phyloP scores from a whole-genome alignment of 805 yeast genomes.

The Metschnikowia chrysomelidarum region DNA sequence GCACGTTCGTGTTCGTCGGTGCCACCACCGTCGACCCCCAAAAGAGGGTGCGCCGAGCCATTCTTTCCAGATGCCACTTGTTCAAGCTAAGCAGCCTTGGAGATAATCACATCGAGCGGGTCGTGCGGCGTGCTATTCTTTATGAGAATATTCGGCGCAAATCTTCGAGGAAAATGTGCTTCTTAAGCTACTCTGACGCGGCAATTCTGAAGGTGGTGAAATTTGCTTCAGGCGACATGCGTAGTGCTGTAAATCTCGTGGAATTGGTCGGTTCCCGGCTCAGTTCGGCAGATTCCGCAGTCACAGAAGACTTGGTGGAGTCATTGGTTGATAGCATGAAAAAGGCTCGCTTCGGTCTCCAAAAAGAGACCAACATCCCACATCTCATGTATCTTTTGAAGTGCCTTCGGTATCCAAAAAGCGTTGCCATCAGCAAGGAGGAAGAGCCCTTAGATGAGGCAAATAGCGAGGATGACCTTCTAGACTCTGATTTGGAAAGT shows the following conservation, averaged over 20 bases:
- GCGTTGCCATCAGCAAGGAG: neutral
- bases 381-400: slow-evolving; percentile 19
- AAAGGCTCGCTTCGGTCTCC: slow-evolving; percentile 19
- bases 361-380: slow-evolving; percentile 16
- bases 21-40: slow-evolving; percentile 85
- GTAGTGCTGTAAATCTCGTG: slow-evolving; percentile 32
- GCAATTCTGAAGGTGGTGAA: slow-evolving; percentile 19
- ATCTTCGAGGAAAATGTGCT: slow-evolving; percentile 5
- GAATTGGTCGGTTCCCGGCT: slow-evolving; percentile 28
- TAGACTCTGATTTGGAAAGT: slow-evolving; percentile 6
- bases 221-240: slow-evolving; percentile 30
- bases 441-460: neutral
- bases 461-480: neutral
- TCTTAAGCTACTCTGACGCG: slow-evolving; percentile 17
- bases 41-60: slow-evolving; percentile 75
- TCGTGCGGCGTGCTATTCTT: slow-evolving; percentile 58
- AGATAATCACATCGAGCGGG: slow-evolving; percentile 46
- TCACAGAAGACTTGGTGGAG: neutral
- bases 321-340: slow-evolving; percentile 4
- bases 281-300: slow-evolving; percentile 1
- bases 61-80: slow-evolving; percentile 80
- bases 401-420: slow-evolving; percentile 7
- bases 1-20: slow-evolving; percentile 79
- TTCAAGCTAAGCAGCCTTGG: slow-evolving; percentile 61
- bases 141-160: slow-evolving; percentile 30